Evolutionary conservation across 129 eudicot species (phyloP), one percentile per base, ranked within the genome.

Genomic region (Helichrysum umbraculigerum): DNA sequence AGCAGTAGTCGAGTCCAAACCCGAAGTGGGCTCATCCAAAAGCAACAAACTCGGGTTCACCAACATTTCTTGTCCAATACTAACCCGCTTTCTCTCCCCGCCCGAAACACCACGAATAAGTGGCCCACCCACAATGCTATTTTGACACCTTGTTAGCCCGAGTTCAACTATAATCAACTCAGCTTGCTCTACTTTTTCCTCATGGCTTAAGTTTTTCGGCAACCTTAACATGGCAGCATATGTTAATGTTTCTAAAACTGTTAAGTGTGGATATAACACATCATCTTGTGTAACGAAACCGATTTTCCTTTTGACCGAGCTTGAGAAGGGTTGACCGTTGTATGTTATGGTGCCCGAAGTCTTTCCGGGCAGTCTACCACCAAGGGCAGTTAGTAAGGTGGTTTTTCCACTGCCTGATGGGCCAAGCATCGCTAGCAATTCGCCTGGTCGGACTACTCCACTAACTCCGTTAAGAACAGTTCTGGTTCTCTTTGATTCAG

Each of bases 371-470:
- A 84, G 79, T 42, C 96, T 73, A 32, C 98, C 96, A 28, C 87
- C 90, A 9, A 92, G 85, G 30, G 96, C 94, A 0, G 98, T 88
- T 30, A 92, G 73, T 52, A 92, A 83, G 51, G 98, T 92, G 21
- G 98, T 92, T 72, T 92, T 92, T 3, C 98, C 98, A 56, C 96
- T 90, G 2, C 98, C 98, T 0, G 96, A 92, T 10, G 98, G 98
- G 41, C 98, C 98, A 0, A 92, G 78, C 98, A 92, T 90, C 21
- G 96, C 98, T 14, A 90, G 85, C 30, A 92, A 51, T 51, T 92
- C 98, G 3, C 98, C 96, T 0, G 98, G 96, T 28, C 83, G 64
- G 9, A 86, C 98, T 4, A 84, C 81, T 20, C 98, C 98, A n/a
- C 85, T 85, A 15, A 90, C 94, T 17, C 86, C 87, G 8, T 78